Percentiles rank a stretch among this genome's conserved stretches.
Conservation (phyloP, 306 rosid genomes). For the Arachis stenosperma region DNA sequence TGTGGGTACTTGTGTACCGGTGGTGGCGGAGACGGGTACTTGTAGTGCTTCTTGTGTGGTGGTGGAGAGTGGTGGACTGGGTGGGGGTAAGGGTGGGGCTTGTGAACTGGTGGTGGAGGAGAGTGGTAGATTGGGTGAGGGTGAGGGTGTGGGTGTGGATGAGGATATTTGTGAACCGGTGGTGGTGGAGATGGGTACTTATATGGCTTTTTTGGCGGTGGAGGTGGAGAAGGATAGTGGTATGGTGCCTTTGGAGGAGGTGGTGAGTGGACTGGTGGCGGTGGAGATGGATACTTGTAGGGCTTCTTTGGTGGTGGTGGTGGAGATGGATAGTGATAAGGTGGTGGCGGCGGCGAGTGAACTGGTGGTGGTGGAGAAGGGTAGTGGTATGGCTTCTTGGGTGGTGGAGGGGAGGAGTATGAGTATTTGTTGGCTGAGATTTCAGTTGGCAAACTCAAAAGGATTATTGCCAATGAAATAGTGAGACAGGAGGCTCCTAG, state of each 20-base stretch:
- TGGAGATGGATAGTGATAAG: background rate
- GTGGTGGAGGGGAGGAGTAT: slow-evolving; percentile 57
- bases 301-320: slow-evolving; percentile 34
- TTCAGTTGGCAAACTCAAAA: slow-evolving; percentile 32
- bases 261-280: slow-evolving; percentile 27
- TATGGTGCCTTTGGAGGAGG: slow-evolving; percentile 5
- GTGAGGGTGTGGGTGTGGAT: slow-evolving; percentile 24
- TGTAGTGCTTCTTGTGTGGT: slow-evolving; percentile 8
- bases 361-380: slow-evolving; percentile 32
- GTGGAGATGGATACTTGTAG: slow-evolving; percentile 28
- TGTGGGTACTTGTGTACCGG: background rate
- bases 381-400: slow-evolving; percentile 1
- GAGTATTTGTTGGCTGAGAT: slow-evolving; percentile 48
- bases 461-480: slow-evolving; percentile 45
- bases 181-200: slow-evolving; percentile 36
- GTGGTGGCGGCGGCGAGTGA: slow-evolving; percentile 15
- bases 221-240: slow-evolving; percentile 13
- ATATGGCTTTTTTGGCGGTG: background rate
- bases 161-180: slow-evolving; percentile 38
- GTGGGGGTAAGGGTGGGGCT: slow-evolving; percentile 23
- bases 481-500: slow-evolving; percentile 40
- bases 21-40: slow-evolving; percentile 4
- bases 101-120: slow-evolving; percentile 21
- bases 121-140: slow-evolving; percentile 9
- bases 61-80: slow-evolving; percentile 20